Evolutionary conservation across 2,329 filamentous ascomycete species (phyloP).

Genomic region (Phaeosphaeria sp.): DNA sequence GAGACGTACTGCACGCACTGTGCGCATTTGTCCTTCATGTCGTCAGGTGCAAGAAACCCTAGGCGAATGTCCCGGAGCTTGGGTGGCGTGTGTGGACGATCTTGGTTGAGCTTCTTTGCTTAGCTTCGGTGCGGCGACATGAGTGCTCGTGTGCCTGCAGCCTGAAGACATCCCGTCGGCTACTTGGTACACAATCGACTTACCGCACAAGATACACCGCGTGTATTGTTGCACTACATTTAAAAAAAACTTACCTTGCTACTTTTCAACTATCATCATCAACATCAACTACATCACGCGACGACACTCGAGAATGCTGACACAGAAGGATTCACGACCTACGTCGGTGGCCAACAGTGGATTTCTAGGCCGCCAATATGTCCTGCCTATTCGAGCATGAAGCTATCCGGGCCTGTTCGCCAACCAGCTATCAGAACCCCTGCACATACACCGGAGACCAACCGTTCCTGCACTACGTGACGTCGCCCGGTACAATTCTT

Average conservation of each 20-base stretch:
- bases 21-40: background rate
- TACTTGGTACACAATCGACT: background rate
- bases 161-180: background rate
- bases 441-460: constrained; percentile 1
- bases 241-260: background rate
- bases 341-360: background rate
- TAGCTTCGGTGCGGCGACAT: constrained; percentile 12
- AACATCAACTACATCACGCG: background rate
- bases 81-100: constrained; percentile 4
- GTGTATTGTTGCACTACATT: background rate
- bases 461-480: constrained; percentile 2
- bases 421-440: constrained; percentile 15
- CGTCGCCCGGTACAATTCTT: background rate
- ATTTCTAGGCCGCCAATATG: background rate
- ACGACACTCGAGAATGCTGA: background rate
- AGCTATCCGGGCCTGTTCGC: constrained; percentile 2
- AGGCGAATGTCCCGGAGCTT: constrained; percentile 13
- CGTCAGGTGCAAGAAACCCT: background rate
- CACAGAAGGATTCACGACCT: background rate
- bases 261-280: no score
- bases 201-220: background rate
- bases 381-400: constrained; percentile 23
- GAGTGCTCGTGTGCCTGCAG: constrained; percentile 7
- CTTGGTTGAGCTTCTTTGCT: constrained; percentile 28
- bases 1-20: background rate